phyloP scores from a whole-genome alignment of 2,329 filamentous ascomycete species.

The Phaeosphaeriaceae sp. region DNA sequence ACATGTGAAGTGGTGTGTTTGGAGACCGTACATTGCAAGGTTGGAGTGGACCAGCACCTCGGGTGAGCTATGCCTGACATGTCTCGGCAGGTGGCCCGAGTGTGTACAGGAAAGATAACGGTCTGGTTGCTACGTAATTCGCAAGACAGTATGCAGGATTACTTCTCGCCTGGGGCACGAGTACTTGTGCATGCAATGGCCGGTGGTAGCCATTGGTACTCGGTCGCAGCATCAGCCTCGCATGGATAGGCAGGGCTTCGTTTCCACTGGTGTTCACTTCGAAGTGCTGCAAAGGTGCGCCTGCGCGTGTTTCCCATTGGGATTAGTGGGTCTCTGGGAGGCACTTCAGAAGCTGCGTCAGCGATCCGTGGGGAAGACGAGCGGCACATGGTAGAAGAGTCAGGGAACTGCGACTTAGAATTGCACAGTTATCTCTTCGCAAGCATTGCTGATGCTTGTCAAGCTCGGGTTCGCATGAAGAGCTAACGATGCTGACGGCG shows the following conservation, averaged over 20 bases:
- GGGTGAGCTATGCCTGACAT: neutral
- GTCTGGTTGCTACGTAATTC: neutral
- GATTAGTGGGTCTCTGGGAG: constrained; percentile 4
- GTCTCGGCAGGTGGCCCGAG: neutral
- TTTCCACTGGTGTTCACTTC: neutral
- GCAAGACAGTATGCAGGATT: neutral
- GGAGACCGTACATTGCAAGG: neutral
- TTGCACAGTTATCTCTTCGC: neutral
- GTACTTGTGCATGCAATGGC: neutral
- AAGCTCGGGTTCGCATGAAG: neutral
- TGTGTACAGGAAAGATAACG: neutral
- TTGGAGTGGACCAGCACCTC: neutral
- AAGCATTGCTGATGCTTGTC: neutral
- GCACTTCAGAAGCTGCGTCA: neutral
- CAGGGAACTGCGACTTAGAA: neutral
- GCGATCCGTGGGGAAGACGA: constrained; percentile 2
- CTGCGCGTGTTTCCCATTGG: neutral
- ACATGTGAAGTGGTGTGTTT: neutral
- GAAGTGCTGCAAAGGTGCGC: neutral
- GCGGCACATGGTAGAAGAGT: neutral
- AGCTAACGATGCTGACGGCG: constrained; percentile 8
- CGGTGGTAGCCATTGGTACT: neutral
- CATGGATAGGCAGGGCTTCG: neutral
- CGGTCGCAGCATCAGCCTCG: neutral
- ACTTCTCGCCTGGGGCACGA: neutral